Evolutionary conservation across 768 basidiomycete species (phyloP), one percentile per base, ranked within the genome.

Genomic region (Lactarius evosmus): DNA sequence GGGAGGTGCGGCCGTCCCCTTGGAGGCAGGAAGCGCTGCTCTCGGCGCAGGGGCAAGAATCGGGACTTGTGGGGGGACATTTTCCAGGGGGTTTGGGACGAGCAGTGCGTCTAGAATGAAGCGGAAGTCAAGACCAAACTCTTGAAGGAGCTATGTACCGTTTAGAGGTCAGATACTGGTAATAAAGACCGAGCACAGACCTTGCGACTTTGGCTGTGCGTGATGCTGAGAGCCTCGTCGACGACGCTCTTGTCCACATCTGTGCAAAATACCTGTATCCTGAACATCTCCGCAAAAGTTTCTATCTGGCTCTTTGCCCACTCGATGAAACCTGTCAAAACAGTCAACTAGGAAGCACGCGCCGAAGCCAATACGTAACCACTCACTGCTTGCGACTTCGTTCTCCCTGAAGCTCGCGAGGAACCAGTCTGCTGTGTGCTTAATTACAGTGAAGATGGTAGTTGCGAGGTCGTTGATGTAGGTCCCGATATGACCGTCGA

Each of bases 401-500:
- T 97, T 95, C 75, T 98, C 97, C 74, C 89, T 91, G 76, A 97
- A 99, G 61, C 93, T 95, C 0, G 89, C 88, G 69, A 98, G 79
- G 75, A 93, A 99, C 97, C 97, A 99, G 75, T 99, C 96, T 16
- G 93, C 93, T 1, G 95, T 97, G 72, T 98, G 93, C 73, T 97
- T 95, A 73, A 99, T 90, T 1, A 92, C 87, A 0, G 95, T 97
- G 70, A 98, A 98, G 62, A 88, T 85, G 0, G 98, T 91, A 46
- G 95, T 80, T 2, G 93, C 85, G 36, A 98, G 79, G 71, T 98
- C 93, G 36, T 85, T 88, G 54, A 98, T 82, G 70, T 96, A 98
- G 55, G 88, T 81, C 3, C 82, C 84, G 36, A 95, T 85, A 70
- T 95, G 86, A 2, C 96, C 95, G 68, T 96, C 93, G 67, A 95